These are phyloP conservation scores for Penicillium canariense DNA, from an alignment of 495 filamentous ascomycete species.

Conservation along the genomic window DNA sequence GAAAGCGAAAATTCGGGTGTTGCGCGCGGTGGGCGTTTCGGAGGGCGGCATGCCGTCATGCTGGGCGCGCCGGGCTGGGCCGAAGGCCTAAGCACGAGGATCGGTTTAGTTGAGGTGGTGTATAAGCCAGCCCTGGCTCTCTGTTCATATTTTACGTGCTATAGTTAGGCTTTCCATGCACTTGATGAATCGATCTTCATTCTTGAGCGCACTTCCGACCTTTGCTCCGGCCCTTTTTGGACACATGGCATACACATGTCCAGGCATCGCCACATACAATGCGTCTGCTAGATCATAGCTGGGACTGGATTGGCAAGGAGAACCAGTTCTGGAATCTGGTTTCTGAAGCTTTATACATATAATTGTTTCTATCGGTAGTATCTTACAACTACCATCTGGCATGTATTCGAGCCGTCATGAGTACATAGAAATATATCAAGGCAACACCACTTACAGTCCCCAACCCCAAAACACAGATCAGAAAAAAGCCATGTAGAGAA, in stretches of 20 bases:
- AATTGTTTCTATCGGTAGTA: neutral
- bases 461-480: neutral
- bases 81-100: slow-evolving; percentile 8
- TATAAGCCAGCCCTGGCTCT: too few species aligned
- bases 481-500: neutral
- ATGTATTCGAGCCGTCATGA: neutral
- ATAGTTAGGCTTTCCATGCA: too few species aligned
- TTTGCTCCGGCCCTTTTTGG: too few species aligned
- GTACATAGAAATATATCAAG: neutral
- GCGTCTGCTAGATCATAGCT: too few species aligned
- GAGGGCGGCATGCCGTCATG: slow-evolving; percentile 35
- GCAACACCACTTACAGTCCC: neutral
- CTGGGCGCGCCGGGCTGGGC: slow-evolving; percentile 1
- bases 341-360: too few species aligned
- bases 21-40: slow-evolving; percentile 1
- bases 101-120: neutral
- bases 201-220: too few species aligned
- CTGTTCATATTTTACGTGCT: neutral
- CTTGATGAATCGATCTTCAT: too few species aligned
- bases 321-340: too few species aligned
- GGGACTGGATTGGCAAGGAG: too few species aligned
- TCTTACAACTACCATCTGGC: neutral
- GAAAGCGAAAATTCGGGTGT: slow-evolving; percentile 36
- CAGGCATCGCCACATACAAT: too few species aligned
- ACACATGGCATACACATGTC: too few species aligned